Evolutionary conservation across 768 basidiomycete genomes (phyloP).

Genomic region (Tricholoma hemisulphureum): DNA sequence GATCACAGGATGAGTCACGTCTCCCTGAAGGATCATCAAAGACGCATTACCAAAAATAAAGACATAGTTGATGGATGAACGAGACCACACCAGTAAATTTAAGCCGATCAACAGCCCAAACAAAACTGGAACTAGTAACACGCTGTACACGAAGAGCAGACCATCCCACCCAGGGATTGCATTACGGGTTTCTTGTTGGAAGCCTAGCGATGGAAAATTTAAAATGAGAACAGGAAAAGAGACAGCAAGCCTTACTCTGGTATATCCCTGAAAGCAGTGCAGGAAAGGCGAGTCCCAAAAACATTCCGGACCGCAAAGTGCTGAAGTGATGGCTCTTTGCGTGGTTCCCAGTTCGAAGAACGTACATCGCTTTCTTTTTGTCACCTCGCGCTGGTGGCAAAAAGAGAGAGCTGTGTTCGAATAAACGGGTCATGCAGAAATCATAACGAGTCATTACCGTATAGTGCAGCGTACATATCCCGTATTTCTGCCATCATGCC

Average conservation of each 20-base stretch:
- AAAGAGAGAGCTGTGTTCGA: conserved; percentile 44
- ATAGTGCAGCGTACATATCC: conserved; percentile 64
- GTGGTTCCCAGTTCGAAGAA: conserved; percentile 54
- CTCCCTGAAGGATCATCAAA: conserved; percentile 51
- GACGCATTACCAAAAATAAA: conserved; percentile 75
- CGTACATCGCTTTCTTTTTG: conserved; percentile 68
- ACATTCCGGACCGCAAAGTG: conserved; percentile 71
- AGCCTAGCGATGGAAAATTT: conserved; percentile 40
- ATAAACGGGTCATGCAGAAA: background rate
- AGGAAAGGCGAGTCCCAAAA: conserved; percentile 70
- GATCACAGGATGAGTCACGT: conserved; percentile 57
- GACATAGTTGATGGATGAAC: conserved; percentile 83
- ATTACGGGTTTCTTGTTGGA: conserved; percentile 48
- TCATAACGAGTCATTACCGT: conserved; percentile 53
- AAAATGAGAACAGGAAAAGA: background rate
- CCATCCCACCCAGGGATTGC: conserved; percentile 68
- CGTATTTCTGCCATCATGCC: conserved; percentile 71
- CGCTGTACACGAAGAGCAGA: conserved; percentile 75
- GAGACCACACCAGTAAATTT: conserved; percentile 78
- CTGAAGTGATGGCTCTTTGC: conserved; percentile 65
- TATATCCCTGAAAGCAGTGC: conserved; percentile 63
- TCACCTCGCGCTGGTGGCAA: conserved; percentile 56
- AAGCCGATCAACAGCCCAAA: conserved; percentile 76
- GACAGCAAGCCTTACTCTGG: conserved; percentile 41
- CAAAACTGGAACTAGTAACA: conserved; percentile 69